Evolutionary conservation across 1,139 yeast genomes (phyloP).

Genomic region (Diutina sp.): DNA sequence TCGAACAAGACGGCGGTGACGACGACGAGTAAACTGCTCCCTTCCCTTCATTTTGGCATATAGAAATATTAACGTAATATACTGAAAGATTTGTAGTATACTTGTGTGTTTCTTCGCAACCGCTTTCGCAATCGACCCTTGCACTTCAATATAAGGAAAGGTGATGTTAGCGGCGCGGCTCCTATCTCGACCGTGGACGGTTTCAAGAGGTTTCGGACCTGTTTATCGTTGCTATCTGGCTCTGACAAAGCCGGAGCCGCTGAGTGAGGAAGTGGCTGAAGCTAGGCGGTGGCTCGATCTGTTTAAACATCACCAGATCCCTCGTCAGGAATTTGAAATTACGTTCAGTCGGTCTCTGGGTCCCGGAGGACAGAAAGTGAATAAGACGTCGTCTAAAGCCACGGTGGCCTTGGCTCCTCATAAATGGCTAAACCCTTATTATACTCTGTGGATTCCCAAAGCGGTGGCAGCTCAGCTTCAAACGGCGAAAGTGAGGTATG

Average conservation of each 20-base stretch:
- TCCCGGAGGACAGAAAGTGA: conserved; percentile 93
- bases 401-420: conserved; percentile 39
- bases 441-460: conserved; percentile 50
- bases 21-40: conserved; percentile 15
- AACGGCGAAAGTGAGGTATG: conserved; percentile 33
- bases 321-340: conserved; percentile 35
- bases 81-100: too few relatives aligned
- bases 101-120: too few relatives aligned
- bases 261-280: conserved; percentile 10
- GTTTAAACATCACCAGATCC: conserved; percentile 26
- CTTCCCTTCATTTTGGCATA: not conserved
- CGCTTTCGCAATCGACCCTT: not conserved
- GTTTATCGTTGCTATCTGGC: not conserved
- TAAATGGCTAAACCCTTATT: conserved; percentile 33
- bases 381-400: conserved; percentile 73
- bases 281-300: conserved; percentile 35
- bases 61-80: not conserved
- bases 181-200: not conserved
- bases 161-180: not conserved
- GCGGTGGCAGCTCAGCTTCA: conserved; percentile 33
- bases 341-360: conserved; percentile 72
- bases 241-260: not conserved
- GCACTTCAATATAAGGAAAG: too few relatives aligned
- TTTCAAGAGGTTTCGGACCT: not conserved
- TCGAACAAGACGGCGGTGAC: conserved; percentile 45